Evolutionary conservation across 2,329 filamentous ascomycete genomes (phyloP), one percentile per base, ranked within the genome.

Genomic region (Cytospora schulzeri): DNA sequence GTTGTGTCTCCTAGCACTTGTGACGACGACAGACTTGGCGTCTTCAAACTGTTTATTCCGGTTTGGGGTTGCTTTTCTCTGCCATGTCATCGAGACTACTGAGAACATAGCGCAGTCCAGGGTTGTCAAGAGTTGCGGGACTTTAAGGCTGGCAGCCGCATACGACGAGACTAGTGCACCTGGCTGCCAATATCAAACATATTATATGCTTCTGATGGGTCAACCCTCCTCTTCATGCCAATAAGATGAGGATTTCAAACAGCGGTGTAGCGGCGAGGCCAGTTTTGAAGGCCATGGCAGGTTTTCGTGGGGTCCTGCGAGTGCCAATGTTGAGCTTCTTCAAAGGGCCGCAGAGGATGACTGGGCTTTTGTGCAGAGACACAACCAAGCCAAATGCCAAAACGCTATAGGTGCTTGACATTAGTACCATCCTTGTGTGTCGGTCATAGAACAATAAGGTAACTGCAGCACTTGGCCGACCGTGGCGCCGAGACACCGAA

Each of bases 231-330:
- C 19, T 41, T 31, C 31, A 29, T 33, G 12, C 55, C 24, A 29
- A 33, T 63, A 24, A 55, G 28, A 56, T 45, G 17, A 53, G 6
- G 12, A 26, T 22, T 4, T 17, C 52, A 60, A 35, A 64, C 51
- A 50, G 65, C 65, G 65, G 65, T 66, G 65, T 62, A 54, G 52
- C 52, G 29, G 29, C 38, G 29, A 50, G 41, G 15, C 24, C 41
- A 22, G 29, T 33, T 35, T 28, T 24, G 53, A 52, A 54, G 35
- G 12, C 24, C 9, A 38, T 24, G 58, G 29, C 53, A 9, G 33
- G 14, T 26, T 48, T 14, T 57, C n/a, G 38, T 38, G 12, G 35
- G 55, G 57, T 31, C 57, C 38, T 58, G 29, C 24, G 35, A 58
- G 24, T 7, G 26, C 38, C 17, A n/a, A 24, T 48, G 2, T 12